Conservation (phyloP, 2,329 filamentous ascomycete species). For the Xylogone sp. region DNA sequence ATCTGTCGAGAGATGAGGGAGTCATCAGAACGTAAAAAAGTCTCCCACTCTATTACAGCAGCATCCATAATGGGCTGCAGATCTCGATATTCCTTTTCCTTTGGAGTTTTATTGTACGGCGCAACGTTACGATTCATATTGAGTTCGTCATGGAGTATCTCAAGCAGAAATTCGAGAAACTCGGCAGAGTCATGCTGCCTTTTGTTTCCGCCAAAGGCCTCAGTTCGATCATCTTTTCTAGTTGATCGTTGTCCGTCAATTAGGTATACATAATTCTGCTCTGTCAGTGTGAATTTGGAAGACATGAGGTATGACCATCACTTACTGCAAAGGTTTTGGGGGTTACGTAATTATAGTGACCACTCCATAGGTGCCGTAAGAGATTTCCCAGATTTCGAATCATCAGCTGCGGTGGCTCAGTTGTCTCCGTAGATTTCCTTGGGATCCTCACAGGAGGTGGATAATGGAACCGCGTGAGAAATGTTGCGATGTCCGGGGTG, state of each 20-base stretch:
- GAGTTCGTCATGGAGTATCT: conserved; percentile 81
- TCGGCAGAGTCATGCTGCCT: conserved; percentile 87
- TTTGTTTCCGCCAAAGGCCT: conserved; percentile 65
- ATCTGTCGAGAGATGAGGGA: conserved; percentile 1
- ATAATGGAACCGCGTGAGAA: conserved; percentile 58
- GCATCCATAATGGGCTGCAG: conserved; percentile 17
- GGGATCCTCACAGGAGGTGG: conserved; percentile 60
- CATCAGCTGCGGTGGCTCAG: conserved; percentile 54
- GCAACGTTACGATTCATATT: conserved; percentile 62
- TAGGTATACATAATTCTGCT: conserved; percentile 58
- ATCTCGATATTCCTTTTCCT: conserved; percentile 57
- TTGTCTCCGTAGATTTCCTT: conserved; percentile 55
- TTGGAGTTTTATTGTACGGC: conserved; percentile 27
- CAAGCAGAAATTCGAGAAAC: conserved; percentile 78
- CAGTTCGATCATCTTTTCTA: conserved; percentile 35
- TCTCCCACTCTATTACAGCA: conserved; percentile 4
- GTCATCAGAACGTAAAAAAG: not conserved
- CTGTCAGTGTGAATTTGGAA: conserved; percentile 28
- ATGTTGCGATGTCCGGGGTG: conserved; percentile 63
- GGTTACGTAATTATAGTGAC: conserved; percentile 37
- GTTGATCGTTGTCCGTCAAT: conserved; percentile 55
- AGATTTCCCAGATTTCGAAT: conserved; percentile 56
- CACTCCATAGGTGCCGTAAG: conserved; percentile 37
- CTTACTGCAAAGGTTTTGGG: conserved; percentile 56
- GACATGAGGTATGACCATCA: conserved; percentile 3